A percentile compares a stretch with the other conserved stretches of the same genome.
Evolutionary conservation across 2,329 filamentous ascomycete genomes (phyloP).

Genomic region (Stagonosporopsis cucurbitacearum): DNA sequence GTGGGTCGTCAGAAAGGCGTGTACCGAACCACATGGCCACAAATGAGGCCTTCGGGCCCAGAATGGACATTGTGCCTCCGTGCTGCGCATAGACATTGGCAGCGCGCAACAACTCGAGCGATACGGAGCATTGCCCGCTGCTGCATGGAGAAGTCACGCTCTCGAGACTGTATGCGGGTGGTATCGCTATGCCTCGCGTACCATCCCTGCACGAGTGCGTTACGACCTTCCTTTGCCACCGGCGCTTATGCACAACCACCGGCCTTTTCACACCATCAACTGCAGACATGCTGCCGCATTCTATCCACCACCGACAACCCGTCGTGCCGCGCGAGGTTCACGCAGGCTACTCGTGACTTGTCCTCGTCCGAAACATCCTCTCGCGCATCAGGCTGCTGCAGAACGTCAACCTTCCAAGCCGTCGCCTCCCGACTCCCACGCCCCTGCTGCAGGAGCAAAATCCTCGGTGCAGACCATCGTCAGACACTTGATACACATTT

Average conservation of each 20-base stretch:
- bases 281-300: neutral
- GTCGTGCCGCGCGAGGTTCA: neutral
- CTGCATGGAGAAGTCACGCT: conserved; percentile 23
- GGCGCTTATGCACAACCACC: conserved; percentile 32
- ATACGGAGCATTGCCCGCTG: conserved; percentile 8
- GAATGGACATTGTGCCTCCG: neutral
- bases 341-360: neutral
- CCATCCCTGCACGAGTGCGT: conserved; percentile 18
- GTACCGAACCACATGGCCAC: conserved; percentile 52
- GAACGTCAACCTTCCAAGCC: neutral
- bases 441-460: neutral
- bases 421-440: neutral
- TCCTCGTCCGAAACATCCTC: neutral
- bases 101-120: neutral
- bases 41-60: conserved; percentile 32
- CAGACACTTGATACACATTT: conserved; percentile 1
- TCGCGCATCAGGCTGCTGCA: neutral
- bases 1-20: conserved; percentile 58
- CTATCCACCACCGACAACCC: neutral
- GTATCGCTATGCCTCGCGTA: conserved; percentile 23
- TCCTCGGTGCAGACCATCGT: neutral
- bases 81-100: neutral
- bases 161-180: conserved; percentile 19
- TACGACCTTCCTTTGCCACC: conserved; percentile 14
- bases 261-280: conserved; percentile 21